A percentile compares a stretch with the other conserved stretches of the same genome.
Evolutionary conservation across 176 grass and related monocot genomes (phyloP).

Genomic region (barley (Hordeum vulgare)): DNA sequence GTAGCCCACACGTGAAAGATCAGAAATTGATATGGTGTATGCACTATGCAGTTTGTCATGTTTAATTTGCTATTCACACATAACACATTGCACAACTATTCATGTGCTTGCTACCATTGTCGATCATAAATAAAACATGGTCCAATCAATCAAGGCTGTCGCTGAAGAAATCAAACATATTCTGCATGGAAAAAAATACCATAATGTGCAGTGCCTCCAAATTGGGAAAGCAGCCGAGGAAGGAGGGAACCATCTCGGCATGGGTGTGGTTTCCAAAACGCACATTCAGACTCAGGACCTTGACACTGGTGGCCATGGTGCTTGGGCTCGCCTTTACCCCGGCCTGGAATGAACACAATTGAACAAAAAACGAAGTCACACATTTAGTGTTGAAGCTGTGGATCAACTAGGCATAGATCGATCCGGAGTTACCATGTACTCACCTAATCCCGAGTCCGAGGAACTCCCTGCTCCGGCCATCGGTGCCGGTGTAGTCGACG

Average conservation of each 20-base stretch:
- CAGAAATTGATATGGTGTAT: not conserved
- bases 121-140: no score
- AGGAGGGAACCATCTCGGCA: not conserved
- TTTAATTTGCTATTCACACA: no score
- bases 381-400: no score
- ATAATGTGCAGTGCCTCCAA: not conserved
- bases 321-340: not conserved
- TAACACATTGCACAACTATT: no score
- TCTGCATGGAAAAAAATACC: not conserved
- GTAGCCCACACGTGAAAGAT: not conserved
- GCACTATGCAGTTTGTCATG: not conserved
- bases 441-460: no score
- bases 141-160: no score
- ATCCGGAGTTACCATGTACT: no score
- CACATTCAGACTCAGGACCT: not conserved
- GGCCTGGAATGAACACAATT: not conserved
- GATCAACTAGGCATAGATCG: no score
- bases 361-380: not conserved
- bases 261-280: not conserved
- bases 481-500: no score
- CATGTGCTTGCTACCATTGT: no score
- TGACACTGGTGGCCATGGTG: not conserved
- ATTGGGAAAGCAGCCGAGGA: constrained; percentile 14
- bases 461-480: no score
- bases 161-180: no score